Evolutionary conservation across 225 moss, liverwort and hornwort species (phyloP), one percentile per base, ranked within the genome.

Genomic region (Physcomitrium patens): DNA sequence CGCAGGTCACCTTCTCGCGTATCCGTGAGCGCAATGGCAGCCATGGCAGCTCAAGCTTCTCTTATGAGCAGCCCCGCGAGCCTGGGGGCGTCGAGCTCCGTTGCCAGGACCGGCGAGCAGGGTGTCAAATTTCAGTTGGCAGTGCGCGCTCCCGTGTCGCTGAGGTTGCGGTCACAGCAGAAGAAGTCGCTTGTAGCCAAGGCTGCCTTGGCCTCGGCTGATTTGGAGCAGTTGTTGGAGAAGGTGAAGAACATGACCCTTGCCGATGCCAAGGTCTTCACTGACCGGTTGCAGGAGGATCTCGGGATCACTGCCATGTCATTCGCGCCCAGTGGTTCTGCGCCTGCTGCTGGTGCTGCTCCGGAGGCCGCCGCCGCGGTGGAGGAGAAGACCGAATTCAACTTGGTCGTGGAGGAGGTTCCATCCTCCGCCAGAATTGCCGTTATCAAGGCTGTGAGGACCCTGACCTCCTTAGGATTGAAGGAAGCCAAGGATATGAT

Each of bases 401-500:
- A 89, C 68, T 50, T 92, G 17, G 10, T 65, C 15, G 41, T 93
- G 80, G 80, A 84, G 0, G 91, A 92, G 67, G 96, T 93, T 23
- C 91, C 91, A 0, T 13, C 82, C 12, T 31, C 81, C 1, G 57
- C 89, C 11, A 74, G 93, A 68, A 96, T 96, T 67, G 79, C 91
- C 1, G 91, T 93, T 22, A 96, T 96, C 69, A 96, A 96, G 83
- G 93, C 87, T 1, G 89, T 96, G n/a, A 63, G 93, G 73, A 76
- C 89, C 6, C 66, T 93, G 68, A 93, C 93, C 7, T 22, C 89
- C 4, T 60, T 96, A 53, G 91, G 93, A 3, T 69, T 96, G 82
- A 96, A 96, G 85, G 91, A 96, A 76, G 93, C 93, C 1, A 96
- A 96, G 80, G 96, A 96, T 42, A 89, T 93, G 72, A 96, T 93